phyloP scores from a whole-genome alignment of 768 basidiomycete genomes.

The Psilocybe cyanescens region DNA sequence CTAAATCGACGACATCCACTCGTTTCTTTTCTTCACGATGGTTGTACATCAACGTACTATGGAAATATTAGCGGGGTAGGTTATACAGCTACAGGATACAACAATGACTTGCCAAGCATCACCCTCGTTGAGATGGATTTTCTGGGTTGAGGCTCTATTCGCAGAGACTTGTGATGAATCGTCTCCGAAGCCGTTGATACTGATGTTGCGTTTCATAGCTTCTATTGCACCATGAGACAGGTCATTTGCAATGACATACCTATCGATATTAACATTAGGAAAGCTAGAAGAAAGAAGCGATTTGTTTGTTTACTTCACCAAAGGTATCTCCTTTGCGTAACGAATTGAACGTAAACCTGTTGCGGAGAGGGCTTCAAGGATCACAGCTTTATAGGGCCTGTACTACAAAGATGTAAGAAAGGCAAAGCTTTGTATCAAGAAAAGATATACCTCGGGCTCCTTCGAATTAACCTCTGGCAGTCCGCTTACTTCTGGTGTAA shows the following conservation, averaged over 20 bases:
- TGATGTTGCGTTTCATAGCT: constrained; percentile 86
- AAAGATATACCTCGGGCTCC: neutral
- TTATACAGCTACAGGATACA: neutral
- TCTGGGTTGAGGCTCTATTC: constrained; percentile 34
- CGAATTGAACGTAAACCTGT: constrained; percentile 96
- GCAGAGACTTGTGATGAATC: constrained; percentile 26
- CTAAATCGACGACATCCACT: constrained; percentile 96
- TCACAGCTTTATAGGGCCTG: constrained; percentile 66
- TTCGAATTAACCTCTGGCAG: neutral
- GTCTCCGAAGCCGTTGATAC: constrained; percentile 72
- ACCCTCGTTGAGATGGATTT: constrained; percentile 85
- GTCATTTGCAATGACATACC: constrained; percentile 95
- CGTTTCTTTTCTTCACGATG: constrained; percentile 74
- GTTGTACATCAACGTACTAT: constrained; percentile 86
- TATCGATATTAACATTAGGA: constrained; percentile 33
- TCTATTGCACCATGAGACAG: constrained; percentile 80
- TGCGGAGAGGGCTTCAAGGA: constrained; percentile 94
- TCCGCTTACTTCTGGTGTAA: neutral
- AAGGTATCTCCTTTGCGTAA: constrained; percentile 96
- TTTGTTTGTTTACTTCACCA: constrained; percentile 66
- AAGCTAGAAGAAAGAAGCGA: neutral
- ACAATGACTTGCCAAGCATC: constrained; percentile 80
- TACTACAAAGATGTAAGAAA: constrained; percentile 38
- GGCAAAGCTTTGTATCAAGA: neutral
- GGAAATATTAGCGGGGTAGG: neutral